phyloP scores from a whole-genome alignment of 2,329 filamentous ascomycete species.

The Penicillium sp. region DNA sequence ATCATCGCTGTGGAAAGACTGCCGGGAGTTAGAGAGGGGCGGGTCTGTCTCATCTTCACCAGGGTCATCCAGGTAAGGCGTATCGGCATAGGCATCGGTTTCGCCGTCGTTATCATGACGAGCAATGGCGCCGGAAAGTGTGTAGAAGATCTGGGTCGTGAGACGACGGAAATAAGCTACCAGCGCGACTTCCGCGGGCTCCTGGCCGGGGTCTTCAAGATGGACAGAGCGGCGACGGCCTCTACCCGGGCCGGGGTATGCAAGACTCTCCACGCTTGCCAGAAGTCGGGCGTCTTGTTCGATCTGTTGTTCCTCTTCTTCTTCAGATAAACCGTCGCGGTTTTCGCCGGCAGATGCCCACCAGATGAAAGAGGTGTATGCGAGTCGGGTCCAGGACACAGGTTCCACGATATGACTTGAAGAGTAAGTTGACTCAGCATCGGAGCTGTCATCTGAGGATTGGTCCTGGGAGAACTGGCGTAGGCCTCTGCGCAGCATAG shows the following conservation, averaged over 20 bases:
- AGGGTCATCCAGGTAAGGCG: constrained; percentile 24
- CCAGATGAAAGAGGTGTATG: constrained; percentile 66
- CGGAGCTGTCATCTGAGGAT: constrained; percentile 31
- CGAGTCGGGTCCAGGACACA: constrained; percentile 59
- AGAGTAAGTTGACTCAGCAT: constrained; percentile 44
- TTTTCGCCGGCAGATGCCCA: constrained; percentile 67
- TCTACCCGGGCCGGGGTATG: constrained; percentile 27
- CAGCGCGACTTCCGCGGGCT: constrained; percentile 48
- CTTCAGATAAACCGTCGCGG: constrained; percentile 54
- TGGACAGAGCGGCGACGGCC: constrained; percentile 28
- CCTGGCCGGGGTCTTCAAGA: constrained; percentile 28
- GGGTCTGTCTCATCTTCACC: constrained; percentile 24
- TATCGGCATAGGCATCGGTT: constrained; percentile 15
- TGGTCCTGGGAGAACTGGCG: constrained; percentile 29
- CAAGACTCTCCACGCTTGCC: constrained; percentile 36
- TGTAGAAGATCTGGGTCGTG: constrained; percentile 48
- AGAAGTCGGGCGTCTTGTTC: constrained; percentile 47
- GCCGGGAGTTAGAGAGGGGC: constrained; percentile 24
- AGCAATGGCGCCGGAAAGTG: constrained; percentile 44
- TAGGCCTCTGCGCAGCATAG: constrained; percentile 66
- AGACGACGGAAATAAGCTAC: constrained; percentile 52
- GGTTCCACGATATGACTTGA: constrained; percentile 54
- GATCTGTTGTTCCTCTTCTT: constrained; percentile 50
- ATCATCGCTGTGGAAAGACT: constrained; percentile 30
- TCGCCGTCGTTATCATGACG: constrained; percentile 38